Base-by-base conservation (phyloP, 148 eudicot species). In the Diospyros lotus region DNA sequence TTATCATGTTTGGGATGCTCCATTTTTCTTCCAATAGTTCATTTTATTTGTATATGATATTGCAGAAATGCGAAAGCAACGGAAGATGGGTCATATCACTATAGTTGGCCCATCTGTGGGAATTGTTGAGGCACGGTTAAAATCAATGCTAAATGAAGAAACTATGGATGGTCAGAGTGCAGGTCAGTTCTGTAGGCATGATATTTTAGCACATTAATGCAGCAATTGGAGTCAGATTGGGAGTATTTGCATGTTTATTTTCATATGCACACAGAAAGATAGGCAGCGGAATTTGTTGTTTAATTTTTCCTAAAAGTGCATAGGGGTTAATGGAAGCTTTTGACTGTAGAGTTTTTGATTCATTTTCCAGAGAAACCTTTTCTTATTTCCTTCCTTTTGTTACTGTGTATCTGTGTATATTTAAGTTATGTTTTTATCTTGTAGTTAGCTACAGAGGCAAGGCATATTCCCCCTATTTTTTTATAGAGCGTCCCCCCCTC, bases 11-110 rank as follows among this genome's bases (percentile, higher is more conserved):
- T 7, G 3, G 11, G 55, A 53, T 67, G 60, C 46, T 69, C 6
- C 45, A 28, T 64, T 43, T 72, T 2, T n/a, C 46, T n/a, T 42
- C 64, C 38, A 64, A 54, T 46, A 28, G 28, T 28, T 28, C 66
- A 54, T 68, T 52, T 14, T 4, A 55, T 43, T 5, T 71, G 64
- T 66, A 72, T 64, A 46, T 46, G 14, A 72, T 68, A 52, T 63
- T 81, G 78, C 87, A 94, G 98, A 87, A 79, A 94, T 94, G 85
- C 79, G 96, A 78, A 92, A 82, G 84, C 97, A 92, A 83, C 81
- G 98, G 41, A 94, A 94, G 82, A 92, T 94, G 93, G 98, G 98
- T 50, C 98, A 94, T 81, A 82, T 94, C 67, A 94, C 96, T 5
- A 75, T 94, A 17, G 88, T 89, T 66, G 98, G 98, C 77, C 81